These are phyloP conservation scores for Candida pseudofarinosa DNA, from an alignment of 805 yeast genomes.

Conservation along the genomic window DNA sequence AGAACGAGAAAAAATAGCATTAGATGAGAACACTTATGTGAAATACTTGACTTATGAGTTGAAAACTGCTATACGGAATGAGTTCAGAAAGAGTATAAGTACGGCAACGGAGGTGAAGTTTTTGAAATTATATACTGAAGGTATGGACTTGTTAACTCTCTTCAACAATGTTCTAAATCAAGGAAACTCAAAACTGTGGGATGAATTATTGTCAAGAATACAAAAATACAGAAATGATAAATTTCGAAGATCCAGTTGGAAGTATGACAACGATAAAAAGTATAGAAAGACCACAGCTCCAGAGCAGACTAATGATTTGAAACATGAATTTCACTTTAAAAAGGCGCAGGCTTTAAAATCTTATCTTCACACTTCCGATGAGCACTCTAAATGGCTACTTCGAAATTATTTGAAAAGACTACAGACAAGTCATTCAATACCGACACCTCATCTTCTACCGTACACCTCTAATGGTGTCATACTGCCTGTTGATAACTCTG, in stretches of 20 bases:
- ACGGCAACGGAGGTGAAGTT: background rate
- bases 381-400: constrained; percentile 13
- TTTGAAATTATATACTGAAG: constrained; percentile 1
- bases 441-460: constrained; percentile 30
- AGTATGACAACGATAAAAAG: background rate
- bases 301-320: background rate
- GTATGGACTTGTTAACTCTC: constrained; percentile 3
- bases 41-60: constrained; percentile 15
- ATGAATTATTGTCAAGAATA: background rate
- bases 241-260: background rate
- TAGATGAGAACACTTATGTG: constrained; percentile 12
- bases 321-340: background rate
- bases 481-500: constrained; percentile 8
- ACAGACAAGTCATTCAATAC: constrained; percentile 23
- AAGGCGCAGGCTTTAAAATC: background rate
- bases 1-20: constrained; percentile 1
- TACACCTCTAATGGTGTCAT: constrained; percentile 14
- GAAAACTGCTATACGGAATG: constrained; percentile 11
- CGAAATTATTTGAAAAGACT: constrained; percentile 25
- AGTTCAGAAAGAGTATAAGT: constrained; percentile 8
- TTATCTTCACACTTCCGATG: constrained; percentile 1
- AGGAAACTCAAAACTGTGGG: background rate
- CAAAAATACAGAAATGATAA: background rate
- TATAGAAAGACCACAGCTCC: background rate
- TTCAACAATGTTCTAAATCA: background rate